phyloP scores from a whole-genome alignment of 176 grass and related monocot genomes.

The Zizania latifolia region DNA sequence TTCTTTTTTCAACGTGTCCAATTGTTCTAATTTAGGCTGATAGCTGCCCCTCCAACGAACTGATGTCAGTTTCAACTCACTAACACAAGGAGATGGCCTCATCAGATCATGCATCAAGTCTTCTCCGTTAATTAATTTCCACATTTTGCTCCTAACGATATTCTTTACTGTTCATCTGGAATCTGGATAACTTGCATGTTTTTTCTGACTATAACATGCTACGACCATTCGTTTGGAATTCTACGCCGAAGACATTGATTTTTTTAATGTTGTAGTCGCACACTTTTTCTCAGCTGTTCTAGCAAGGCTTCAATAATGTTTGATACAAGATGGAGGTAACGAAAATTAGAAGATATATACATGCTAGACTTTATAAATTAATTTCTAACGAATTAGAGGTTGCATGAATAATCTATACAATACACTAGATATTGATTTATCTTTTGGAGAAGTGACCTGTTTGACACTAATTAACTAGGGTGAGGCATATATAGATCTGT shows the following conservation, averaged over 20 bases:
- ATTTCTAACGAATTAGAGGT: too few relatives aligned
- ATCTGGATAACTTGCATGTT: too few relatives aligned
- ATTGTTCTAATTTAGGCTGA: not conserved
- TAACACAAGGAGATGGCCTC: not conserved
- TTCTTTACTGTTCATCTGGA: not conserved
- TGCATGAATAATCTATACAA: too few relatives aligned
- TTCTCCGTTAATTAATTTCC: not conserved
- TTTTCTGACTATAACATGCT: not conserved
- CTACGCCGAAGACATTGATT: not conserved
- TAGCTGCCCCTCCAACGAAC: not conserved
- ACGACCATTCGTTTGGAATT: not conserved
- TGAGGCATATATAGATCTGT: not conserved
- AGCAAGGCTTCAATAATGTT: not conserved
- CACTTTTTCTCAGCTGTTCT: not conserved
- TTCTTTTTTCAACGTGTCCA: not conserved
- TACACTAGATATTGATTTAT: too few relatives aligned
- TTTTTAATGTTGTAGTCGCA: not conserved
- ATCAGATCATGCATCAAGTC: not conserved
- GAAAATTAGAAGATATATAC: too few relatives aligned
- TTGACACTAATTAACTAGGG: too few relatives aligned
- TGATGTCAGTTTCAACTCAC: constrained; percentile 11
- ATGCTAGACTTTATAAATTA: too few relatives aligned
- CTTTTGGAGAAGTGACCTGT: too few relatives aligned
- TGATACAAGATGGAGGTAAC: too few relatives aligned
- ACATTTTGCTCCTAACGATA: not conserved